phyloP scores from a whole-genome alignment of 1,139 yeast species.

The Kodamaea plutei region DNA sequence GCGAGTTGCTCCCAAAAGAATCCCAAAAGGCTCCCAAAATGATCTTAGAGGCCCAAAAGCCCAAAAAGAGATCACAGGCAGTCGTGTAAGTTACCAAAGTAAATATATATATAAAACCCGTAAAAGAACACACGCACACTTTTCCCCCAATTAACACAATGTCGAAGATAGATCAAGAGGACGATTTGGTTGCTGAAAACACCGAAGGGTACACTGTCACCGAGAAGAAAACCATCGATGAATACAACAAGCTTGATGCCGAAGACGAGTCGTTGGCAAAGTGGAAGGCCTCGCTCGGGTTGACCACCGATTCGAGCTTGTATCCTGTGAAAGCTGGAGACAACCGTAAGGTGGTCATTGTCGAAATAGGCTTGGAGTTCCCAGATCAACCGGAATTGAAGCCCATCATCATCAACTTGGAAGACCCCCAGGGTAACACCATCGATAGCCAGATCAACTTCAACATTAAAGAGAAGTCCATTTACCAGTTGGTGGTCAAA shows the following conservation, averaged over 20 bases:
- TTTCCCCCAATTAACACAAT: no score
- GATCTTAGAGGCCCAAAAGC: no score
- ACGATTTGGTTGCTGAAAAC: conserved; percentile 61
- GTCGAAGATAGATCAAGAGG: no score
- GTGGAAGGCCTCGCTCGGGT: conserved; percentile 90
- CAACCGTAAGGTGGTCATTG: conserved; percentile 69
- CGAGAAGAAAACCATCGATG: conserved; percentile 82
- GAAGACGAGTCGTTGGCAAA: conserved; percentile 87
- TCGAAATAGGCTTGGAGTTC: conserved; percentile 69
- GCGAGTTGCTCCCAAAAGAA: no score
- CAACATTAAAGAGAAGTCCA: conserved; percentile 72
- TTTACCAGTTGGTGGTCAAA: conserved; percentile 67
- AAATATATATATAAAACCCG: background rate
- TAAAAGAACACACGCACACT: background rate
- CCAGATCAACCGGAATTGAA: conserved; percentile 52
- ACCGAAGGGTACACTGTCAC: conserved; percentile 72
- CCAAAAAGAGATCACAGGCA: no score
- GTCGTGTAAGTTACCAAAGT: conserved; percentile 1
- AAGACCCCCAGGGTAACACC: conserved; percentile 50
- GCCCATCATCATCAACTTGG: conserved; percentile 64
- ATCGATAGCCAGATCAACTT: conserved; percentile 54
- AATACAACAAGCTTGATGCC: conserved; percentile 79
- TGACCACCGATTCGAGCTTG: conserved; percentile 49
- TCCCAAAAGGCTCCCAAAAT: no score
- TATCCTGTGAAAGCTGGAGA: conserved; percentile 71